Base-by-base conservation (phyloP, 257 asterid species). In the Knoxia roxburghii region DNA sequence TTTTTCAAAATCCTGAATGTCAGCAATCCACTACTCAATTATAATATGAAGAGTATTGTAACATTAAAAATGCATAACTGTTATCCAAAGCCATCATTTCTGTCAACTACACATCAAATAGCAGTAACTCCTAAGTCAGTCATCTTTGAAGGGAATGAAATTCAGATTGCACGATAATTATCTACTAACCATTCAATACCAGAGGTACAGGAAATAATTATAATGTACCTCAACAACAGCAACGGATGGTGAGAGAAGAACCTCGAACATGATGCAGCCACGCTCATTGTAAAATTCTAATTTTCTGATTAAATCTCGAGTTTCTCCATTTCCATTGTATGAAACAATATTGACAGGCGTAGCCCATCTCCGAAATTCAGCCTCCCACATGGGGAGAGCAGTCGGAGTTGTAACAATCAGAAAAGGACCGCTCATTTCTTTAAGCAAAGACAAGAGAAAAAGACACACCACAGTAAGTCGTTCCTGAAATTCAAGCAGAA, bases 261-360 rank as follows among this genome's bases (percentile, higher is more conserved):
- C 68, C 48, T 78, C 80, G 48, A 78, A 75, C 83, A 78, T 75
- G 51, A 71, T 60, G 70, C 50, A 37, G 46, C 80, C 80, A 49
- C 53, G 32, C 56, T 49, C 74, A 27, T 68, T 75, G 64, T 57
- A 72, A 41, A 78, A 75, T 57, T 78, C 78, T 24, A 71, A 59
- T 26, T 54, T 64, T 53, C 80, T 75, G 54, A 78, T 68, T 23
- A 46, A 23, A 32, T 51, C 24, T 61, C 77, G 64, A n/a, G 32
- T 39, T 56, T 78, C 70, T 78, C 41, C 61, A 56, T 45, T 64
- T 39, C 83, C 75, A 61, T 72, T 65, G 61, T 78, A 78, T 23
- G 67, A 52, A 57, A 71, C 62, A 64, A 67, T 52, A 62, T 78
- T 68, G 52, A 59, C 30, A 71, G 29, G 20, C 30, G 64, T 7